phyloP scores from a whole-genome alignment of 225 moss, liverwort and hornwort species.

The Polytrichum commune region DNA sequence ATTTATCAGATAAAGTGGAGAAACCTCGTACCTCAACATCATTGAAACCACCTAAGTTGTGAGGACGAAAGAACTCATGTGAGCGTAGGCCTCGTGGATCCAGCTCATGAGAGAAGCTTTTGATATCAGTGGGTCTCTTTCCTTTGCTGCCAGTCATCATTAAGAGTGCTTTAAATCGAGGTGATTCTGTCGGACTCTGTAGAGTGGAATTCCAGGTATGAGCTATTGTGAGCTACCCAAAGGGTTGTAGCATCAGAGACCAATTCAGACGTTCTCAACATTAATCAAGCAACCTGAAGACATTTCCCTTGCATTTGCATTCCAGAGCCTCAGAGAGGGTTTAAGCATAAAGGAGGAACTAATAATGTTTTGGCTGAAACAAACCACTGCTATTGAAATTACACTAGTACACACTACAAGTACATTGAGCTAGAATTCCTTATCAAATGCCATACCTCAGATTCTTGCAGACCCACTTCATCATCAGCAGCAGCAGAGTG shows the following conservation, averaged over 20 bases:
- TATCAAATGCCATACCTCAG: constrained; percentile 5
- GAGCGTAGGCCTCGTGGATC: constrained; percentile 89
- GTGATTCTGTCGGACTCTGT: constrained; percentile 98
- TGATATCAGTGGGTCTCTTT: constrained; percentile 85
- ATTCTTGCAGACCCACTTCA: constrained; percentile 8
- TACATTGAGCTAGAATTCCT: too few species aligned
- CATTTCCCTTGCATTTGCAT: background rate
- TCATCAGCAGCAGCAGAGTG: background rate
- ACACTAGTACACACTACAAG: background rate
- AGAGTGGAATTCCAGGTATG: constrained; percentile 3
- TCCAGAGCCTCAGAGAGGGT: background rate
- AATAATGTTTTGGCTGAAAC: background rate
- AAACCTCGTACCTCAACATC: constrained; percentile 72
- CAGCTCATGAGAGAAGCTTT: constrained; percentile 98
- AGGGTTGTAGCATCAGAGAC: too few species aligned
- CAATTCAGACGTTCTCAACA: too few species aligned
- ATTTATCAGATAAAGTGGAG: background rate
- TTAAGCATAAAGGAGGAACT: background rate
- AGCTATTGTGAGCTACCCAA: too few species aligned
- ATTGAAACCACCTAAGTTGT: constrained; percentile 72
- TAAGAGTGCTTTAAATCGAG: constrained; percentile 95
- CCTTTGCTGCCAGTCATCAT: constrained; percentile 80
- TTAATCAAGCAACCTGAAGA: too few species aligned
- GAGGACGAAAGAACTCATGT: constrained; percentile 85
- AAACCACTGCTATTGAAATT: background rate